phyloP scores from a whole-genome alignment of 371 early-diverging fungal species.

The Mucor velutinosus region DNA sequence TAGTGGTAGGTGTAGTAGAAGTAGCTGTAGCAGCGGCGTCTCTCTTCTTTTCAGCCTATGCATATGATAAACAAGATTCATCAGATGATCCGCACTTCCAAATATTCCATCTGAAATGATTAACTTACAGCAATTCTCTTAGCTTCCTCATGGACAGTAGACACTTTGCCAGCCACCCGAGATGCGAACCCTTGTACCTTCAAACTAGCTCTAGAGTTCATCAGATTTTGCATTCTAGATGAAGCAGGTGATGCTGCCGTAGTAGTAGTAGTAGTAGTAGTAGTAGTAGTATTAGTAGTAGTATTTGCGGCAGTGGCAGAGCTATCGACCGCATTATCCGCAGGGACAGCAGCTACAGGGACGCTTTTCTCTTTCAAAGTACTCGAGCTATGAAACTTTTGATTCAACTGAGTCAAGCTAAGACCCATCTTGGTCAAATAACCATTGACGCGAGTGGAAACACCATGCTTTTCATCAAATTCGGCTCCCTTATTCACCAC shows the following conservation, averaged over 20 bases:
- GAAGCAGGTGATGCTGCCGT: neutral
- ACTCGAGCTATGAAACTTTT: constrained; percentile 42
- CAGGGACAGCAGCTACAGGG: neutral
- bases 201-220: constrained; percentile 52
- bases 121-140: constrained; percentile 37
- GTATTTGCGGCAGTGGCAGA: neutral
- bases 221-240: constrained; percentile 32
- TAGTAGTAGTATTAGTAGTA: too few species aligned
- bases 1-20: neutral
- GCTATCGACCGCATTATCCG: neutral
- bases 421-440: constrained; percentile 28
- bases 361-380: constrained; percentile 12
- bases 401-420: constrained; percentile 39
- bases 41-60: neutral
- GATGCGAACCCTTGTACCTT: constrained; percentile 42
- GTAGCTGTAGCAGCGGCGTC: neutral
- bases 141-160: constrained; percentile 56
- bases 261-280: neutral
- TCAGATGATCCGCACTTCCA: neutral
- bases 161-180: constrained; percentile 44
- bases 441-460: constrained; percentile 31
- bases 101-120: neutral
- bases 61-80: neutral
- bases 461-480: constrained; percentile 53
- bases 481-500: constrained; percentile 56